phyloP scores from a whole-genome alignment of 2,329 filamentous ascomycete species.

The Exophiala oligosperma region DNA sequence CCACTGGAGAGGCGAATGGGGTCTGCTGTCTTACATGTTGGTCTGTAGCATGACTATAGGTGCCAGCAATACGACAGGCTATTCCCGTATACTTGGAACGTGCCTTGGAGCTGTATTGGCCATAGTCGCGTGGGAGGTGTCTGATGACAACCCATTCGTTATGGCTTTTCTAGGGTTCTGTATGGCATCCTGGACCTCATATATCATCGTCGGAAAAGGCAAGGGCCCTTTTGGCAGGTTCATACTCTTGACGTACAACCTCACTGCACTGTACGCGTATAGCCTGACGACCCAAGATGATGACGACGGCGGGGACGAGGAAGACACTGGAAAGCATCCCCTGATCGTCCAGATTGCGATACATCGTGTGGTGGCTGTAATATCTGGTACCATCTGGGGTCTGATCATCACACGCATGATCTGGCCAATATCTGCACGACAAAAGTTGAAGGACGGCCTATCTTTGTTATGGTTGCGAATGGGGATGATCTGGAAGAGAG shows the following conservation, averaged over 20 bases:
- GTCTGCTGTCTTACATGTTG: conserved; percentile 93
- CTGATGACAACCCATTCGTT: conserved; percentile 69
- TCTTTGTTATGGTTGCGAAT: conserved; percentile 92
- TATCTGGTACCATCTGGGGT: conserved; percentile 86
- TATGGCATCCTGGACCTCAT: conserved; percentile 80
- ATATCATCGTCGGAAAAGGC: conserved; percentile 79
- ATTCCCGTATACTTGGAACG: conserved; percentile 83
- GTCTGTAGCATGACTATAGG: conserved; percentile 98
- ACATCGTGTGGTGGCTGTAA: conserved; percentile 84
- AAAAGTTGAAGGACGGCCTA: conserved; percentile 85
- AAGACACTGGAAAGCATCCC: conserved; percentile 81
- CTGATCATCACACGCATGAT: conserved; percentile 84
- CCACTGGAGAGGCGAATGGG: conserved; percentile 95
- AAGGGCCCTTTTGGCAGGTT: conserved; percentile 87
- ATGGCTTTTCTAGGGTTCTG: conserved; percentile 82
- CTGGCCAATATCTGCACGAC: conserved; percentile 89
- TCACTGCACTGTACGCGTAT: conserved; percentile 92
- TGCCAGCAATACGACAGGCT: conserved; percentile 89
- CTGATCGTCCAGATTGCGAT: conserved; percentile 84
- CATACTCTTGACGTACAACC: conserved; percentile 92
- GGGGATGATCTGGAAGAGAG: conserved; percentile 93
- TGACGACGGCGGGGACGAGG: conserved; percentile 71
- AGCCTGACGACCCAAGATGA: conserved; percentile 78
- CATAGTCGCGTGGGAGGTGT: conserved; percentile 73
- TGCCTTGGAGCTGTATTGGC: conserved; percentile 76